Evolutionary conservation across 768 basidiomycete genomes (phyloP).

Genomic region (Tulasnella sp.): DNA sequence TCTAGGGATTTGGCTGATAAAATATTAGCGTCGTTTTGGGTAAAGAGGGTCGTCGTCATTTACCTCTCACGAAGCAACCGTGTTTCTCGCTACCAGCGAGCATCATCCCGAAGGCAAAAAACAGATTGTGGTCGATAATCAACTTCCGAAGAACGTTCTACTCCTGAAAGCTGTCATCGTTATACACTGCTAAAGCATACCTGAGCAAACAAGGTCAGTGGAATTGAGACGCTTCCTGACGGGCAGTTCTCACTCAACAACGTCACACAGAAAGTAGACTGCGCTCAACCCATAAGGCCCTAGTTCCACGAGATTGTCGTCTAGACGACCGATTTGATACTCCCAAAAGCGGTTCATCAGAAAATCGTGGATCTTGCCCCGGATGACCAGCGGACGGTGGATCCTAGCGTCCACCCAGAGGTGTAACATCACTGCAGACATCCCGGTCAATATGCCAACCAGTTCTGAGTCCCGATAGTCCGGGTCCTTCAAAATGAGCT

Average conservation of each 20-base stretch:
- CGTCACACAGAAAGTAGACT: background rate
- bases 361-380: background rate
- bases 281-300: background rate
- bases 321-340: background rate
- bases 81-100: background rate
- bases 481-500: background rate
- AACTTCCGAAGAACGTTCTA: background rate
- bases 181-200: background rate
- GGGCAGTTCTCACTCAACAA: background rate
- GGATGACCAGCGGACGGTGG: too few relatives aligned
- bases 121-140: background rate
- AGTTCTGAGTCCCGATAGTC: background rate
- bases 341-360: background rate
- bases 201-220: background rate
- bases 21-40: background rate
- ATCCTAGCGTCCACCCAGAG: background rate
- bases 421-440: background rate
- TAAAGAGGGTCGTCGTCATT: background rate
- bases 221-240: background rate
- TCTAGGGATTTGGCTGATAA: background rate
- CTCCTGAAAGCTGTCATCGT: background rate
- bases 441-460: background rate
- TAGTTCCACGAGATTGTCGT: background rate
- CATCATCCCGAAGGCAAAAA: background rate
- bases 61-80: background rate